Evolutionary conservation across 495 filamentous ascomycete species (phyloP), one percentile per base, ranked within the genome.

Genomic region (Daldinia concentrica): DNA sequence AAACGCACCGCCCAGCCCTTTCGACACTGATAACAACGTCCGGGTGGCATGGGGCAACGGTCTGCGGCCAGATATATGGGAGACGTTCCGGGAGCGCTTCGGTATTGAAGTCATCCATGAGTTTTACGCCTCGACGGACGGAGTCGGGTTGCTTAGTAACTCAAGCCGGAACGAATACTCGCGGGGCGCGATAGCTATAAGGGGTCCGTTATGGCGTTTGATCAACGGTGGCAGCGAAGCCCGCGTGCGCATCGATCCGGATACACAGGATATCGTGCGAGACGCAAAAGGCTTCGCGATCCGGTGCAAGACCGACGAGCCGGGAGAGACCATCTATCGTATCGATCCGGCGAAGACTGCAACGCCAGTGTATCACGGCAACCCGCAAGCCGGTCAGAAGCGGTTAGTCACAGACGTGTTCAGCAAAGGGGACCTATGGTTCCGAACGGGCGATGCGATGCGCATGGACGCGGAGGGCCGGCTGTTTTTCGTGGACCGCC

Each of bases 21-120:
- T 85, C 1, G 92, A 95, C 70, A 82, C 81, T 14, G 81, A 86
- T 12, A 91, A 95, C 71, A 84, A 85, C 9, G 83, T 93, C 2
- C 82, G 85, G 7, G 78, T 85, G 56, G 90, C 92, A 77, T 92
- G 85, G 71, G 92, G 92, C 6, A 95, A 95, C 76, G 92, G 92
- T 0, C 82, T 95, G 64, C 83, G 92, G 0, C 87, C 91, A 0
- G 92, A 95, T 74, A 86, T 95, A 3, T 94, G 92, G 92, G 79
- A 86, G 58, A 62, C 82, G 32, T 92, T 92, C 70, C 84, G 85
- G 0, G 84, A 90, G 43, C 82, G 90, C 3, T 91, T 91, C 74
- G 84, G 82, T 22, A 82, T 92, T 15, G 71, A 81, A 0, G 80
- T 84, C 37, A 84, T 91, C 1, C 78, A 75, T 32, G 89, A 92